These are phyloP conservation scores for Talaromyces funiculosus DNA, from an alignment of 2,329 filamentous ascomycete species.

Conservation along the genomic window DNA sequence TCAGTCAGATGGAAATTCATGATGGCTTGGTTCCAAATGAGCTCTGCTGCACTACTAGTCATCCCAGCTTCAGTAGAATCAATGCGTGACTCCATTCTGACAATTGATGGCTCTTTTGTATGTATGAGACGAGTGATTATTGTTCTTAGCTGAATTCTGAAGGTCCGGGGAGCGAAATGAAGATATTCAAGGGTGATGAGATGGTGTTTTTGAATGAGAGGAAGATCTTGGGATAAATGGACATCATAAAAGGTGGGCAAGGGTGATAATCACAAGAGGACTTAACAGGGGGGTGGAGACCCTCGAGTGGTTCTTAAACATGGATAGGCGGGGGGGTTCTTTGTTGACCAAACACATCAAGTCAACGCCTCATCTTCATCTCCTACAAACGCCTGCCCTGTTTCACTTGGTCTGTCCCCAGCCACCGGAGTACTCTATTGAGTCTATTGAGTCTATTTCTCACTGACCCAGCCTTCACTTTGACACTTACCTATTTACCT, in stretches of 20 bases:
- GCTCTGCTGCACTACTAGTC: slow-evolving; percentile 18
- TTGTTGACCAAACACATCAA: slow-evolving; percentile 12
- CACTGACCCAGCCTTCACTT: neutral
- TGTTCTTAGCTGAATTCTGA: neutral
- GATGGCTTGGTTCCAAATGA: slow-evolving; percentile 29
- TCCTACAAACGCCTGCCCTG: neutral
- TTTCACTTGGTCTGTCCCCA: neutral
- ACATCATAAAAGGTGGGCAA: neutral
- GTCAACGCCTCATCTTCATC: neutral
- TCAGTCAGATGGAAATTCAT: slow-evolving; percentile 26
- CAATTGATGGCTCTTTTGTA: neutral
- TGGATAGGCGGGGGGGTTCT: slow-evolving; percentile 1
- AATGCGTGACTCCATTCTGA: slow-evolving; percentile 16
- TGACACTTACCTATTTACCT: neutral
- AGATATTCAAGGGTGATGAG: neutral
- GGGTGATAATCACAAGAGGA: neutral
- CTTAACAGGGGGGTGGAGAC: slow-evolving; percentile 1
- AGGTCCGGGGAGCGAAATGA: neutral
- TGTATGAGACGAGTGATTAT: neutral
- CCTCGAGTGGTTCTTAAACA: neutral
- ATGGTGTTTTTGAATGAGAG: neutral
- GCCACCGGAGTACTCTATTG: neutral
- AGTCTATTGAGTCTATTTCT: neutral
- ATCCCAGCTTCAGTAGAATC: slow-evolving; percentile 5
- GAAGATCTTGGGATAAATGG: neutral